Evolutionary conservation across 257 asterid species (phyloP), one percentile per base, ranked within the genome.

Genomic region (Nyctanthes arbortristis): DNA sequence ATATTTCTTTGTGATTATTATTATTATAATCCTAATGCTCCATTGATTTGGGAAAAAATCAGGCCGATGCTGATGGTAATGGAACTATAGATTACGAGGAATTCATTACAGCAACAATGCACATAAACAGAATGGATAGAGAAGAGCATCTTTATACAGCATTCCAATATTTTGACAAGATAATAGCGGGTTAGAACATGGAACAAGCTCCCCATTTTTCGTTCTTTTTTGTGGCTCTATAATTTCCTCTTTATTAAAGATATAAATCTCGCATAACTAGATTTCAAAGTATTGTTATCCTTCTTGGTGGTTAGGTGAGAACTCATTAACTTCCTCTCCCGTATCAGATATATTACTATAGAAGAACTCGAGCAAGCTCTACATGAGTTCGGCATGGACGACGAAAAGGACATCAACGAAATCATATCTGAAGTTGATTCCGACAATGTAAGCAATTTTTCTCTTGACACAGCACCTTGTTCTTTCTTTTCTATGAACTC

Each of bases 341-440:
- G 30, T 40, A 47, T 63, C 78, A 87, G 88, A 66, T 87, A 81
- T 72, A 88, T 88, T 40, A 85, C 95, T 0, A 88, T 72, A 6
- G 95, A 88, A 80, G 95, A 88, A 67, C 81, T 88, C n/a, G 89
- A 88, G 84, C 95, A 85, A 59, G 91, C 95, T 34, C 90, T 85
- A 14, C 67, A 78, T 34, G 95, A 85, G 33, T 83, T 64, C 55
- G 94, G 94, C 66, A 87, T 85, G 89, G 79, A 68, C 25, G 84
- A 75, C 34, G 86, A 36, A 13, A 72, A 74, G 66, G 87, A 85
- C 76, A 87, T 87, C 29, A 87, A 76, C 62, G 94, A 87, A 59
- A 85, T 83, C 68, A 73, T 85, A 67, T 78, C 84, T 67, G 89
- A 88, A 74, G 91, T 88, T n/a, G 91, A 85, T 54, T 67, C 82